Evolutionary conservation across 2,329 filamentous ascomycete genomes (phyloP).

Genomic region (Neonectria neomacrospora): DNA sequence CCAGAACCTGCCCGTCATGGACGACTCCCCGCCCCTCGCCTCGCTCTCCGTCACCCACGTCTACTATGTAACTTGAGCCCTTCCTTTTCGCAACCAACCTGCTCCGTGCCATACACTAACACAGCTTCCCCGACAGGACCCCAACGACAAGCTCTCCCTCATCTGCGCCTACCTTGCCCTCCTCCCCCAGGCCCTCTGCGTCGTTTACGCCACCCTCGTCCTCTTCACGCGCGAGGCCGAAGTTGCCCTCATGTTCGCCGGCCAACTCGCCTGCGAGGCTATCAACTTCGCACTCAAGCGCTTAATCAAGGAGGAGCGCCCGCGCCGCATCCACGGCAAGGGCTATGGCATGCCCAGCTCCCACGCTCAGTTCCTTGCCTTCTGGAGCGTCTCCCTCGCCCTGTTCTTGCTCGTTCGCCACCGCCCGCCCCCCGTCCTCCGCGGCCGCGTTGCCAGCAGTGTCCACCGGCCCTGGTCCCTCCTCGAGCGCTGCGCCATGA

Average conservation of each 20-base stretch:
- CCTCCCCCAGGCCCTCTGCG: constrained; percentile 88
- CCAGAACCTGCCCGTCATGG: constrained; percentile 35
- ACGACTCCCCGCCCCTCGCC: constrained; percentile 70
- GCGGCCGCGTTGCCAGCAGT: constrained; percentile 15
- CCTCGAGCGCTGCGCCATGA: constrained; percentile 66
- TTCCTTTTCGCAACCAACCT: not conserved
- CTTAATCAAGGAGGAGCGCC: constrained; percentile 90
- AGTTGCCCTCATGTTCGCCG: constrained; percentile 87
- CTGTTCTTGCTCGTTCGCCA: constrained; percentile 89
- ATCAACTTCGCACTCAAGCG: constrained; percentile 92
- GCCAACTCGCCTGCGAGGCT: constrained; percentile 91
- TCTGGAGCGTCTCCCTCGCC: constrained; percentile 85
- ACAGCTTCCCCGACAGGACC: constrained; percentile 69
- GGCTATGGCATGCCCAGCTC: constrained; percentile 98
- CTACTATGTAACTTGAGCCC: constrained; percentile 76
- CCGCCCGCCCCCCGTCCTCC: constrained; percentile 59
- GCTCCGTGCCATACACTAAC: constrained; percentile 12
- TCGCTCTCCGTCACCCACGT: constrained; percentile 96
- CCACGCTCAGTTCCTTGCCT: constrained; percentile 93
- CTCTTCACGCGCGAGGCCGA: constrained; percentile 93
- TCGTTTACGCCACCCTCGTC: constrained; percentile 89
- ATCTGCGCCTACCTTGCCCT: constrained; percentile 94
- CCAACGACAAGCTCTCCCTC: constrained; percentile 84
- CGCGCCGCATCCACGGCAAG: constrained; percentile 84
- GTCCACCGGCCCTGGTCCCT: constrained; percentile 64